phyloP scores from a whole-genome alignment of 345 rosid species.

The Lepidium aucheri region DNA sequence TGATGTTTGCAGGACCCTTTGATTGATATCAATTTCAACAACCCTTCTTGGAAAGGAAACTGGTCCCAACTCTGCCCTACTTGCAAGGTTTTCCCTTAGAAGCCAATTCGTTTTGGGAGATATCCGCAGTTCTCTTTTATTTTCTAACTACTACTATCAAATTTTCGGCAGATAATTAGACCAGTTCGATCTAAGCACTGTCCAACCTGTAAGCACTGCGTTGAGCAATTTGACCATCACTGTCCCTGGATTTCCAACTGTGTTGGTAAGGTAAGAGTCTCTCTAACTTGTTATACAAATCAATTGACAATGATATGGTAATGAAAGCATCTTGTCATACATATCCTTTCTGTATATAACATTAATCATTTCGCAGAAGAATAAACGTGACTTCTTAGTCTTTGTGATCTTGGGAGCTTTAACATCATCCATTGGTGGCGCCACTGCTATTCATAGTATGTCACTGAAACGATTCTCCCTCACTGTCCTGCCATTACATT shows the following conservation, averaged over 20 bases:
- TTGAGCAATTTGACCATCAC: slow-evolving; percentile 96
- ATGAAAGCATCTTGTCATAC: background rate
- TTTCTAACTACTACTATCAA: background rate
- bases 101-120: background rate
- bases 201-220: slow-evolving; percentile 72
- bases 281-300: background rate
- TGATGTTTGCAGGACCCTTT: slow-evolving; percentile 62
- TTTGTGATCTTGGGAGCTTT: slow-evolving; percentile 61
- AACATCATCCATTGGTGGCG: slow-evolving; percentile 45
- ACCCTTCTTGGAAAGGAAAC: slow-evolving; percentile 73
- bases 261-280: slow-evolving; percentile 74
- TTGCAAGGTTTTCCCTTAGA: slow-evolving; percentile 67
- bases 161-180: slow-evolving; percentile 63
- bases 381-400: slow-evolving; percentile 80
- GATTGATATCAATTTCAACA: slow-evolving; percentile 56
- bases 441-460: slow-evolving; percentile 70
- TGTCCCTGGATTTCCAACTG: slow-evolving; percentile 99
- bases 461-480: background rate
- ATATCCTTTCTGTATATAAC: background rate
- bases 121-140: background rate
- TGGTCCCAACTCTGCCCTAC: slow-evolving; percentile 99
- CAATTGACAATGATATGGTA: background rate
- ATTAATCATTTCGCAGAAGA: slow-evolving; percentile 46
- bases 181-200: slow-evolving; percentile 97
- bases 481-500: background rate